Evolutionary conservation across 75 land plant species (phyloP).

Genomic region (Picea glauca): DNA sequence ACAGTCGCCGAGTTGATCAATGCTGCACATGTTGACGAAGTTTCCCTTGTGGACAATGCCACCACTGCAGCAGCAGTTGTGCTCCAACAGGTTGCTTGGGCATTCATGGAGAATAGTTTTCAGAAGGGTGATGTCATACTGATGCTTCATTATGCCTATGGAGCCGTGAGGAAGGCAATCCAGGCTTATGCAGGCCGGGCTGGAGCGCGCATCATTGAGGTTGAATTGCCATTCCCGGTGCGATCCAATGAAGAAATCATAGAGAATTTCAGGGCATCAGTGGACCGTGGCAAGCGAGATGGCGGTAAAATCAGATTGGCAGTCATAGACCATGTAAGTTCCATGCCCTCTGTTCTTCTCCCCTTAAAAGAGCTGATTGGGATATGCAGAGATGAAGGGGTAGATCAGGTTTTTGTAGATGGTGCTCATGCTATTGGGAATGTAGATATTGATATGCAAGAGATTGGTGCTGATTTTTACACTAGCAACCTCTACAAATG

Average conservation of each 20-base stretch:
- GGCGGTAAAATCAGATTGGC: constrained; percentile 63
- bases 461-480: constrained; percentile 86
- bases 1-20: constrained; percentile 48
- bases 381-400: constrained; percentile 81
- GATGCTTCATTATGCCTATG: constrained; percentile 76
- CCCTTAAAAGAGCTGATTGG: constrained; percentile 63
- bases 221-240: constrained; percentile 71
- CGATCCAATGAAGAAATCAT: constrained; percentile 52
- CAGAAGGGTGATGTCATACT: constrained; percentile 63
- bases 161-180: constrained; percentile 83
- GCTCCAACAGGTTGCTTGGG: constrained; percentile 66
- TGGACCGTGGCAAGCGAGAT: constrained; percentile 38
- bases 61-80: constrained; percentile 89
- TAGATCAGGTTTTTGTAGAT: constrained; percentile 83
- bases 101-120: constrained; percentile 51
- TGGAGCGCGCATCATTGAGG: constrained; percentile 67
- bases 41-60: constrained; percentile 89
- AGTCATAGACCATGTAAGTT: constrained; percentile 84
- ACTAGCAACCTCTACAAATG: constrained; percentile 90
- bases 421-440: constrained; percentile 91
- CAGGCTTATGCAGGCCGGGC: constrained; percentile 76
- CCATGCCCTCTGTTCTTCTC: constrained; percentile 86
- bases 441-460: constrained; percentile 56
- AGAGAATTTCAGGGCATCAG: constrained; percentile 33
- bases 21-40: constrained; percentile 49